Base-by-base conservation (phyloP, 805 yeast species). In the Priceomyces carsonii region DNA sequence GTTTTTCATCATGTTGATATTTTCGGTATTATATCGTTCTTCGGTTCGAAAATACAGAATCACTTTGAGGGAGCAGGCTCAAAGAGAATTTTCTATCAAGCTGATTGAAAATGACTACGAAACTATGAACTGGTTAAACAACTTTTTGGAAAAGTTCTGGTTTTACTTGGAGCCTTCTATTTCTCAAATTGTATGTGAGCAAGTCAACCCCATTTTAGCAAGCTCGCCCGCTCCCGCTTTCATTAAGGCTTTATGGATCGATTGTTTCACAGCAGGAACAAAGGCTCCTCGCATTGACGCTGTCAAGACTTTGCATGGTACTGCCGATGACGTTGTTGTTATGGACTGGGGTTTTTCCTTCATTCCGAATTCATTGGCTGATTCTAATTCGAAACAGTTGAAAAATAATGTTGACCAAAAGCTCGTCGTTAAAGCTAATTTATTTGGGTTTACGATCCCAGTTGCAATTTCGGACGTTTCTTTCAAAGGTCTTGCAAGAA, bases 271-370 rank as follows among this genome's bases (percentile, higher is more conserved):
- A 6, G 75, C 84, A 12, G 99, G 99, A 43, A 82, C 96, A 5
- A 93, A 93, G 64, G 96, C 99, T 7, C 96, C 96, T 21, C 77
- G 99, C 59, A 73, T 93, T 41, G 97, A 93, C 55, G 72, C 73
- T 44, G 97, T 91, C 13, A 86, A 93, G 56, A 86, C 97, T 2
- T 77, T 89, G 53, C 85, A 82, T 32, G 86, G 91, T 44, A 91
- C 97, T n/a, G 82, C 79, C 19, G 85, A 84, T 43, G 96, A 91
- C 54, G 83, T 93, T 34, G 95, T 91, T 8, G 96, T 95, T 35
- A 93, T 93, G 96, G 99, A 93, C 62, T 91, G 97, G 97, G 84
- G 81, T 26, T 76, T 85, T 28, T 85, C 96, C 1, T 87, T 90
- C 67, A 84, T 87, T 18, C 99, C 99, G n/a, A 88, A 87, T 61